phyloP scores from a whole-genome alignment of 768 basidiomycete species.

The Rubroboletus satanas region DNA sequence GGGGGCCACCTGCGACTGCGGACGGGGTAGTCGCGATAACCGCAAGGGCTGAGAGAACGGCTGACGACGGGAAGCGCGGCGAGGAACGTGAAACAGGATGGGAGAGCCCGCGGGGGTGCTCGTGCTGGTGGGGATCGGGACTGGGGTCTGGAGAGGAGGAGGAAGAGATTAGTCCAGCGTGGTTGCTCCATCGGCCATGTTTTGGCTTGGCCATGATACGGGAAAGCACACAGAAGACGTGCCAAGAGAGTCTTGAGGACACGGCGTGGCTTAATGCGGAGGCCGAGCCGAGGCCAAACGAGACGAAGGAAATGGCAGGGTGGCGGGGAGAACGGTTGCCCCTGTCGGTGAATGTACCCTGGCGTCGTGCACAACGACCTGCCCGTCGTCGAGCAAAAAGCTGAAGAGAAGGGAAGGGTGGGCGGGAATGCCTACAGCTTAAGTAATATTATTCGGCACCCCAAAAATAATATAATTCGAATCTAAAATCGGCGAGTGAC shows the following conservation, averaged over 20 bases:
- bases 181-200: conserved; percentile 31
- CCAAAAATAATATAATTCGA: conserved; percentile 16
- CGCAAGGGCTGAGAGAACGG: conserved; percentile 54
- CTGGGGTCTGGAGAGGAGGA: conserved; percentile 8
- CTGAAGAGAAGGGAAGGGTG: neutral
- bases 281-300: conserved; percentile 8
- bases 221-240: conserved; percentile 34
- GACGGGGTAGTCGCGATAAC: conserved; percentile 49
- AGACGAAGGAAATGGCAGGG: neutral
- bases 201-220: conserved; percentile 55
- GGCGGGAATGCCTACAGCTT: conserved; percentile 17
- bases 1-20: conserved; percentile 45
- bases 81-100: neutral
- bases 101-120: neutral
- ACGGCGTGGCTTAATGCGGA: conserved; percentile 31
- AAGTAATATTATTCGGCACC: conserved; percentile 20
- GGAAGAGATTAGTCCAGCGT: conserved; percentile 11
- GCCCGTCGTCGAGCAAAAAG: conserved; percentile 6
- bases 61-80: conserved; percentile 42
- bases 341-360: neutral
- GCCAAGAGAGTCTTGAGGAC: conserved; percentile 35
- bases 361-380: conserved; percentile 1
- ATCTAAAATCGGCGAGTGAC: neutral
- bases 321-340: neutral
- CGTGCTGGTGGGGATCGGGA: conserved; percentile 9